Conservation (phyloP, 106 monocot species). For the Vanilla planifolia region DNA sequence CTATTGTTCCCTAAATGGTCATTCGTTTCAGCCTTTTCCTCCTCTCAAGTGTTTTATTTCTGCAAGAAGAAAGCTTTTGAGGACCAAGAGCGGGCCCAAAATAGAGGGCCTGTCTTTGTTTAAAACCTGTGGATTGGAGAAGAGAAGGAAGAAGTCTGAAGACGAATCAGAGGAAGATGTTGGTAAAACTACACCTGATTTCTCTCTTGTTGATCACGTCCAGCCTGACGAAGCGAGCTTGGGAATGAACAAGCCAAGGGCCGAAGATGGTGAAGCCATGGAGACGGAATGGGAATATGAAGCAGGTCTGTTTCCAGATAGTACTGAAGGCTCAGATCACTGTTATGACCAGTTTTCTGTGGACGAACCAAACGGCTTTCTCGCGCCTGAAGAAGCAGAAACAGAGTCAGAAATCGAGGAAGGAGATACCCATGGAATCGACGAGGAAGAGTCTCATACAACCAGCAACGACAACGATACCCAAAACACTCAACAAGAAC, state of each 20-base stretch:
- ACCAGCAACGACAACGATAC: too few relatives aligned
- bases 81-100: conserved; percentile 28
- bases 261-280: neutral
- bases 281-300: neutral
- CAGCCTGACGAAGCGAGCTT: neutral
- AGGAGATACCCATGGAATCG: neutral
- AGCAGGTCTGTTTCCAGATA: neutral
- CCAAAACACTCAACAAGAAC: neutral
- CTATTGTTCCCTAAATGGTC: conserved; percentile 60
- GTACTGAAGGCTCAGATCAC: conserved; percentile 7
- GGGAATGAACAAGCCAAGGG: neutral
- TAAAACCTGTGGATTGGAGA: conserved; percentile 6
- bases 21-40: conserved; percentile 21
- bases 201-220: conserved; percentile 36
- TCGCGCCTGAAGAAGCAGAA: neutral
- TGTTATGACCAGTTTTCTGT: neutral
- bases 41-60: conserved; percentile 27
- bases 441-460: neutral
- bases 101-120: conserved; percentile 17
- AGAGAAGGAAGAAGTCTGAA: conserved; percentile 2
- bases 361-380: neutral
- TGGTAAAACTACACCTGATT: conserved; percentile 14
- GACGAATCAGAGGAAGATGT: neutral
- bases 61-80: conserved; percentile 21
- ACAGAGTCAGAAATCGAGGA: neutral